Evolutionary conservation across 371 early-diverging fungal species (phyloP).

Genomic region (Rhizopus microsporus): DNA sequence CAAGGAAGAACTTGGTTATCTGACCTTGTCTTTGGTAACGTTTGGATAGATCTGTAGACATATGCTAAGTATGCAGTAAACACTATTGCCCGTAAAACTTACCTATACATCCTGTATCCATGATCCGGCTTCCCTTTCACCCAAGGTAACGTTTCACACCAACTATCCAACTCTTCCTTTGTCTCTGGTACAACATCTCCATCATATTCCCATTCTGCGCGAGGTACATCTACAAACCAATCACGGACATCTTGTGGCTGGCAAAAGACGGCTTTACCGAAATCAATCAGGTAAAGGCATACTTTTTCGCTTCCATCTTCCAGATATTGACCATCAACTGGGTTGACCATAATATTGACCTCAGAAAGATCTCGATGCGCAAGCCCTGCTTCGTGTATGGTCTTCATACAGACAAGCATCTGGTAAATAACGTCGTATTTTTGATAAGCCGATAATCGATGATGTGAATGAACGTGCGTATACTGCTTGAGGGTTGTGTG

Average conservation of each 20-base stretch:
- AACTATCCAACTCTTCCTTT: slow-evolving; percentile 48
- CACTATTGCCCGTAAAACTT: background rate
- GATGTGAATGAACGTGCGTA: slow-evolving; percentile 57
- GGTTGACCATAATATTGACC: slow-evolving; percentile 70
- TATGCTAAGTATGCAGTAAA: background rate
- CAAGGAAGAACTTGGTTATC: slow-evolving; percentile 52
- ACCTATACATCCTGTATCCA: slow-evolving; percentile 63
- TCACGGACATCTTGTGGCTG: slow-evolving; percentile 50
- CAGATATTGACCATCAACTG: slow-evolving; percentile 39
- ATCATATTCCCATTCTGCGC: slow-evolving; percentile 42
- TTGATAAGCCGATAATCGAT: slow-evolving; percentile 59
- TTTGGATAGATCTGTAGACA: slow-evolving; percentile 53
- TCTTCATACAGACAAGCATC: slow-evolving; percentile 63
- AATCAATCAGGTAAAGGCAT: slow-evolving; percentile 62
- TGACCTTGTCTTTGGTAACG: slow-evolving; percentile 58
- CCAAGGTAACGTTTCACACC: slow-evolving; percentile 54
- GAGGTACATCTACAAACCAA: slow-evolving; percentile 59
- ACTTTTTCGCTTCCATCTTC: slow-evolving; percentile 58
- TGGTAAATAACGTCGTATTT: slow-evolving; percentile 60
- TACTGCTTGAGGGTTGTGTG: slow-evolving; percentile 62
- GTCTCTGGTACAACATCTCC: slow-evolving; percentile 51
- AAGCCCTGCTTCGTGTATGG: slow-evolving; percentile 61
- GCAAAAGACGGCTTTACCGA: slow-evolving; percentile 68
- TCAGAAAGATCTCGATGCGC: slow-evolving; percentile 71
- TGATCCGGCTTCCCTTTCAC: slow-evolving; percentile 65